Evolutionary conservation across 2,329 filamentous ascomycete genomes (phyloP).

Genomic region (Penicillium oxalicum): DNA sequence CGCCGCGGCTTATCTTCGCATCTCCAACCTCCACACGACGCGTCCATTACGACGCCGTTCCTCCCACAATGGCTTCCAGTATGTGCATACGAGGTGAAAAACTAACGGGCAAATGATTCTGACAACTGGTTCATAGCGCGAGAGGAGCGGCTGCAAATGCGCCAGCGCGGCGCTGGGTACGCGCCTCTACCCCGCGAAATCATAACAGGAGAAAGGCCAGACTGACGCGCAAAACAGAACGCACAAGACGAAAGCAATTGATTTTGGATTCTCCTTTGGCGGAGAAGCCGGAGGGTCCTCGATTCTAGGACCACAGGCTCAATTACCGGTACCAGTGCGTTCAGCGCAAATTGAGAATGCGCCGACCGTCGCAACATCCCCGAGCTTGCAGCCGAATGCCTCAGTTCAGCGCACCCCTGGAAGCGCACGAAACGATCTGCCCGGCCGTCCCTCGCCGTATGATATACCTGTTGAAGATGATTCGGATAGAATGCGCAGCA

Average conservation of each 20-base stretch:
- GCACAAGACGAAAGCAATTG: constrained; percentile 43
- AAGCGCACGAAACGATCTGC: constrained; percentile 28
- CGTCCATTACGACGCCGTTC: constrained; percentile 30
- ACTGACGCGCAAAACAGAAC: constrained; percentile 31
- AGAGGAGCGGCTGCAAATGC: constrained; percentile 52
- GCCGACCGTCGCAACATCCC: constrained; percentile 9
- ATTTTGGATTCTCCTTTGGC: constrained; percentile 48
- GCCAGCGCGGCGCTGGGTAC: constrained; percentile 53
- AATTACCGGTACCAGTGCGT: constrained; percentile 14
- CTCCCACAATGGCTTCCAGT: constrained; percentile 36
- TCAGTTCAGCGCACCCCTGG: constrained; percentile 21
- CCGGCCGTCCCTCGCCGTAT: constrained; percentile 30
- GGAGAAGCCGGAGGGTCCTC: constrained; percentile 19
- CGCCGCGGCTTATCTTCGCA: constrained; percentile 13
- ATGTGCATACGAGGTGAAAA: constrained; percentile 13
- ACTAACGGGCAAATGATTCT: not conserved
- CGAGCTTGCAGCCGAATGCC: constrained; percentile 10
- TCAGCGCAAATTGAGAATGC: constrained; percentile 15
- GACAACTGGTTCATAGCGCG: constrained; percentile 35
- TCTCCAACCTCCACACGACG: constrained; percentile 25
- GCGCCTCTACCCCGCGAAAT: constrained; percentile 29
- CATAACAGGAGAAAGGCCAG: constrained; percentile 18
- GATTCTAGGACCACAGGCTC: constrained; percentile 22
- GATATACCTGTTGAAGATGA: constrained; percentile 32
- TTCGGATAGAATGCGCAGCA: constrained; percentile 22